Evolutionary conservation across 2,329 filamentous ascomycete species (phyloP), one percentile per base, ranked within the genome.

Genomic region (Ophiosphaerella korrae): DNA sequence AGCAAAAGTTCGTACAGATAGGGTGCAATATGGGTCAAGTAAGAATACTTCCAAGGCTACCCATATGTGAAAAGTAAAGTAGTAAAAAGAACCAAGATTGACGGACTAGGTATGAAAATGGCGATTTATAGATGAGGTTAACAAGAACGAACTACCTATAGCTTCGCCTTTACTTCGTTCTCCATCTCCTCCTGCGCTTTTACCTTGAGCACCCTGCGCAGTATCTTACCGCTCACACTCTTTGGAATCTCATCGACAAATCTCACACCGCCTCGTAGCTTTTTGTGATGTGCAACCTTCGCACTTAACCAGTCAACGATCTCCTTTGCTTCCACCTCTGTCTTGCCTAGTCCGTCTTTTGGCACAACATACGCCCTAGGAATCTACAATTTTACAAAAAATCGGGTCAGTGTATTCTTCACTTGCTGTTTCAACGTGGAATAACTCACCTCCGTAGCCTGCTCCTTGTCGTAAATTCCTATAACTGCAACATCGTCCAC

Each of bases 191-290:
- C 73, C 44, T 70, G 58, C 13, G 74, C 75, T 63, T 72, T 72
- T 4, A 64, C 66, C 69, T 78, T 79, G 56, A 80, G 57, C 39
- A 79, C 58, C 34, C 77, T 62, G 51, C 78, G 66, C 53, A 80
- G 47, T 34, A 80, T 80, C 72, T 80, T 80, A 2, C 78, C 78
- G 44, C 71, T 75, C 1, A 75, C 68, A 29, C 73, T 76, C 70
- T 80, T 80, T 0, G 78, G 78, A 7, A 80, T 77, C 60, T 78
- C 76, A 29, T 79, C 76, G 2, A 77, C 69, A 40, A 78, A 80
- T 21, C 68, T 66, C 7, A 80, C 71, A 13, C 78, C 78, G 7
- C 77, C 78, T 33, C 78, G 64, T 29, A 80, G 58, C 45, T 73
- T 72, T 72, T 80, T 80, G 48, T 80, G 77, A 42, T 74, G 73